Evolutionary conservation across 768 basidiomycete genomes (phyloP), one percentile per base, ranked within the genome.

Genomic region (Calocybe cyanea): DNA sequence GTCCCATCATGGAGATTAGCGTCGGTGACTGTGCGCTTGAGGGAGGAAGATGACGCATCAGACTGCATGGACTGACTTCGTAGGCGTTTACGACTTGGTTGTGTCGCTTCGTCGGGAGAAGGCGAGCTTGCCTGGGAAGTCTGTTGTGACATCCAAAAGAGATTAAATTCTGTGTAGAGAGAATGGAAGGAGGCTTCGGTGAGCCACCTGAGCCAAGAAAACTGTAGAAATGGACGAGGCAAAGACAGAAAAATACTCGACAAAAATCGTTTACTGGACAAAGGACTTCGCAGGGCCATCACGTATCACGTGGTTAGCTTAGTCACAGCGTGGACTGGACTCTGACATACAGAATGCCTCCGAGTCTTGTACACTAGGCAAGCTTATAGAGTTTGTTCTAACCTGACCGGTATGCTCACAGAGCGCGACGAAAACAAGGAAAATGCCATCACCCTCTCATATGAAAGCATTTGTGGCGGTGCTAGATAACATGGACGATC

Each of bases 1-100:
- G 57, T 50, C 39, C 66, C 63, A 49, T 78, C 72, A 47, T 68
- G 63, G 49, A 72, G 59, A 50, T 75, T 73, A 40, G 75, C 80
- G 60, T 88, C 85, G 18, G 89, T 87, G 45, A 78, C 79, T 15
- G 87, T 77, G 52, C 91, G 84, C 71, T 93, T 94, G 50, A 81
- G 70, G 21, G 87, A 91, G 19, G 85, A 81, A 20, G 77, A 78
- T 48, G 82, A 81, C 45, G 75, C 70, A 56, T 81, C 78, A 37
- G 87, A 87, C 60, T 85, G 73, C 81, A 84, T 85, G 30, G 87
- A 88, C 55, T 69, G 73, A 52, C 83, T 86, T 57, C 87, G 81
- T 60, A 85, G 83, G 63, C 85, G 73, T 70, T 87, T 87, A 57
- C 85, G 72, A 55, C 69, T 68, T 21, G 64, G 64, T 49, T 69